These are phyloP conservation scores for Debaryomyces tyrocola DNA, from an alignment of 805 yeast species.

Conservation along the genomic window DNA sequence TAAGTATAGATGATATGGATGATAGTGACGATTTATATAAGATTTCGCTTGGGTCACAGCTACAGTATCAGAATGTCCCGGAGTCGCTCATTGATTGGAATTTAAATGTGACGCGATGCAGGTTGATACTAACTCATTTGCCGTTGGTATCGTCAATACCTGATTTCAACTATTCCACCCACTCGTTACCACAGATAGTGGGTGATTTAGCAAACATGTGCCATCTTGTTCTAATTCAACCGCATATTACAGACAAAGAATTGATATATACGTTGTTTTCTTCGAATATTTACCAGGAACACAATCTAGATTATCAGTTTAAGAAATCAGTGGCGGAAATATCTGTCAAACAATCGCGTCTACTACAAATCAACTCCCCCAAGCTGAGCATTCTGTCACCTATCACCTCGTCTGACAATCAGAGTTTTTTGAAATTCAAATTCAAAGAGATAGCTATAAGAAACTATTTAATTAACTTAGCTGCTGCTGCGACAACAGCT, in stretches of 20 bases:
- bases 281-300: slow-evolving; percentile 49
- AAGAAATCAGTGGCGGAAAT: slow-evolving; percentile 49
- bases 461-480: slow-evolving; percentile 51
- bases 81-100: slow-evolving; percentile 53
- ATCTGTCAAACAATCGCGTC: slow-evolving; percentile 47
- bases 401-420: slow-evolving; percentile 28
- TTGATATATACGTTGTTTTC: slow-evolving; percentile 39
- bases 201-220: slow-evolving; percentile 44
- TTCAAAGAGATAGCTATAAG: slow-evolving; percentile 48
- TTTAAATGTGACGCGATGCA: slow-evolving; percentile 49
- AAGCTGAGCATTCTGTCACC: slow-evolving; percentile 20
- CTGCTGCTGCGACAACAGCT: slow-evolving; percentile 56
- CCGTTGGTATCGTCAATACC: slow-evolving; percentile 40
- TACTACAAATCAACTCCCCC: slow-evolving; percentile 37
- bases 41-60: slow-evolving; percentile 41
- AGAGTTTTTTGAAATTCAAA: slow-evolving; percentile 31
- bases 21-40: slow-evolving; percentile 28
- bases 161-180: slow-evolving; percentile 30
- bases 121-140: slow-evolving; percentile 40
- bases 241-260: slow-evolving; percentile 43
- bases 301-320: slow-evolving; percentile 44
- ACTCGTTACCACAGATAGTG: slow-evolving; percentile 37
- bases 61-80: slow-evolving; percentile 37
- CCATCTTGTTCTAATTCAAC: slow-evolving; percentile 39
- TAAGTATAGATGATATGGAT: slow-evolving; percentile 13